Evolutionary conservation across 257 asterid species (phyloP), one percentile per base, ranked within the genome.

Genomic region (Solanum medicagineum): DNA sequence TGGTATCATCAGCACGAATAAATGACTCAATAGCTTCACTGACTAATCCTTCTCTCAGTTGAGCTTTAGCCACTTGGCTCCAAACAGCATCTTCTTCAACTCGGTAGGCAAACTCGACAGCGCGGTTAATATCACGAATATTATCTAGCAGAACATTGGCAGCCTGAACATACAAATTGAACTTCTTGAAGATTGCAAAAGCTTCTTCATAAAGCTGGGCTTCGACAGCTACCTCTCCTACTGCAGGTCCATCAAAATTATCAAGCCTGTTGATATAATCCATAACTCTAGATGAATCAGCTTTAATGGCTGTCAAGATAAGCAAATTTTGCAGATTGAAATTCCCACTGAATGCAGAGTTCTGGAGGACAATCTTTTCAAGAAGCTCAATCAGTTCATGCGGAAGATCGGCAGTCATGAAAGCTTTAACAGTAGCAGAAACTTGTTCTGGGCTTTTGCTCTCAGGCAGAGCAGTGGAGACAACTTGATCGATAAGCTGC

Each of bases 381-480:
- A 97, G 99, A 91, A 97, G 93, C 91, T 95, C 99, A 84, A 97
- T 97, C 73, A 97, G 89, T 86, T 97, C 99, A 86, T 97, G 99
- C 22, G 99, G 99, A 84, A 97, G 99, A 88, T 97, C 99, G 51
- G 99, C 99, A 42, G 99, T 93, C 99, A 97, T 97, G 88, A 97
- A 97, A 6, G 99, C 99, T 87, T 97, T 97, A 81, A 97, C 99
- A 89, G 99, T 98, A 49, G 99, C 99, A 87, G 99, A 97, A 87
- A 97, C 99, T 90, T 97, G 99, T 88, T 97, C 99, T 5, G 99
- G 98, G 87, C 99, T 95, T 92, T 97, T 95, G 97, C 99, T 97
- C 90, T 97, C 99, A 19, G 99, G 98, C 90, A 97, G 87, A 80
- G 99, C 99, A 92, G 99, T 97, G 84, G 99, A 97, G 62, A 97